A percentile compares a stretch with the other conserved stretches of the same genome.
These are phyloP conservation scores for Hirsutella thompsonii DNA, from an alignment of 2,329 filamentous ascomycete genomes.

Conservation along the genomic window DNA sequence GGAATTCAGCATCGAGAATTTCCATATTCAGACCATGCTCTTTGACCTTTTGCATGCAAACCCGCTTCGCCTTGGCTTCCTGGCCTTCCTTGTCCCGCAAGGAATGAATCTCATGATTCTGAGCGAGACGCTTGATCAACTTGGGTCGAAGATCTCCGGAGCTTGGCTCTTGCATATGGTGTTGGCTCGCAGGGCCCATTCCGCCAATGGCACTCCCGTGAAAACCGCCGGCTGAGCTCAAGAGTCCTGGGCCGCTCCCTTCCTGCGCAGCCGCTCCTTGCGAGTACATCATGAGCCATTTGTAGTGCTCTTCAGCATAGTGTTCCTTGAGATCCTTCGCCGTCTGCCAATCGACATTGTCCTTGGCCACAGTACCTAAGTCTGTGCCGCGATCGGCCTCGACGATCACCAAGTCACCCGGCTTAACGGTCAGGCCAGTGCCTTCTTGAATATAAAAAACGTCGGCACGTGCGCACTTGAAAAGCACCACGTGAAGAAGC, in stretches of 20 bases:
- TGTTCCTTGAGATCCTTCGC: slow-evolving; percentile 85
- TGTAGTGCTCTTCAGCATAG: slow-evolving; percentile 90
- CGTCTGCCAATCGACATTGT: slow-evolving; percentile 76
- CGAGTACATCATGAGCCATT: slow-evolving; percentile 98
- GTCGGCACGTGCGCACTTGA: slow-evolving; percentile 91
- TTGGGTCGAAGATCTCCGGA: slow-evolving; percentile 80
- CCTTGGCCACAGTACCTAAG: slow-evolving; percentile 79
- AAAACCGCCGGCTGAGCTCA: slow-evolving; percentile 49
- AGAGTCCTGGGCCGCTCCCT: slow-evolving; percentile 45
- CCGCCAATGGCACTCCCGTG: slow-evolving; percentile 62
- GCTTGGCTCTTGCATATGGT: slow-evolving; percentile 59
- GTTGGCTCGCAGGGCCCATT: slow-evolving; percentile 63
- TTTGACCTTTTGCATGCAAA: slow-evolving; percentile 92
- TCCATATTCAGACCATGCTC: slow-evolving; percentile 96
- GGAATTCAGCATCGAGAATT: slow-evolving; percentile 95
- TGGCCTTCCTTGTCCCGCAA: slow-evolving; percentile 93
- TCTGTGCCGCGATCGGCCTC: slow-evolving; percentile 95
- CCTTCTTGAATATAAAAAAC: slow-evolving; percentile 97
- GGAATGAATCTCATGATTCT: slow-evolving; percentile 77
- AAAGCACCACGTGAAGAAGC: slow-evolving; percentile 77
- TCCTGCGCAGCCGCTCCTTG: slow-evolving; percentile 57
- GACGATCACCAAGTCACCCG: slow-evolving; percentile 90
- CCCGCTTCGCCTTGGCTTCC: slow-evolving; percentile 92
- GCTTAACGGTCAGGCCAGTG: slow-evolving; percentile 79
- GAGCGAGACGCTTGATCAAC: slow-evolving; percentile 89